phyloP scores from a whole-genome alignment of 2,329 filamentous ascomycete species.

The Coniochaeta sp. region DNA sequence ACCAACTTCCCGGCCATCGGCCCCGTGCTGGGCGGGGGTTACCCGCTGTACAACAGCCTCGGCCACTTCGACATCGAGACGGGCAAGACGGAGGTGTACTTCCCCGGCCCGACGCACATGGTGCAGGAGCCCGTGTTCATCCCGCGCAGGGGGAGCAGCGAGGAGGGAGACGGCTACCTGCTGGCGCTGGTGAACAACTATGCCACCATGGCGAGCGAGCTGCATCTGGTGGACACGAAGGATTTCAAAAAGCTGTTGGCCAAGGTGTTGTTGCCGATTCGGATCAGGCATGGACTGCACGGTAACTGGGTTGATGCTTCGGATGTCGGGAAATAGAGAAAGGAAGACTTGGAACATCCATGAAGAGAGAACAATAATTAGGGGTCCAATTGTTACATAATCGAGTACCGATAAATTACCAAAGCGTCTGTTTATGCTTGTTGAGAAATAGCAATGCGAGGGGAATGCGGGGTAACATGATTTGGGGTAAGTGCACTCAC shows the following conservation, averaged over 20 bases:
- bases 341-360: too few species aligned
- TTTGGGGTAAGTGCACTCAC: too few species aligned
- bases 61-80: constrained; percentile 19
- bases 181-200: constrained; percentile 23
- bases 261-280: constrained; percentile 9
- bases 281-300: constrained; percentile 10
- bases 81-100: constrained; percentile 20
- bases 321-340: too few species aligned
- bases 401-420: too few species aligned
- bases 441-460: too few species aligned
- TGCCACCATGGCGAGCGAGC: constrained; percentile 10
- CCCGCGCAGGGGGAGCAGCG: constrained; percentile 21
- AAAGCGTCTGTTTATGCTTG: too few species aligned
- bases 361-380: too few species aligned
- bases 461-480: too few species aligned
- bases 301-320: constrained; percentile 14
- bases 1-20: constrained; percentile 20
- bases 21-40: constrained; percentile 19
- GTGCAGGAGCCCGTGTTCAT: constrained; percentile 37
- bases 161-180: constrained; percentile 32
- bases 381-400: too few species aligned
- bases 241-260: constrained; percentile 9
- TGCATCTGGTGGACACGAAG: constrained; percentile 12
- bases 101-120: constrained; percentile 21
- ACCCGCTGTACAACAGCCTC: constrained; percentile 23